Evolutionary conservation across 2,329 filamentous ascomycete species (phyloP), one percentile per base, ranked within the genome.

Genomic region (Fusarium compactum): DNA sequence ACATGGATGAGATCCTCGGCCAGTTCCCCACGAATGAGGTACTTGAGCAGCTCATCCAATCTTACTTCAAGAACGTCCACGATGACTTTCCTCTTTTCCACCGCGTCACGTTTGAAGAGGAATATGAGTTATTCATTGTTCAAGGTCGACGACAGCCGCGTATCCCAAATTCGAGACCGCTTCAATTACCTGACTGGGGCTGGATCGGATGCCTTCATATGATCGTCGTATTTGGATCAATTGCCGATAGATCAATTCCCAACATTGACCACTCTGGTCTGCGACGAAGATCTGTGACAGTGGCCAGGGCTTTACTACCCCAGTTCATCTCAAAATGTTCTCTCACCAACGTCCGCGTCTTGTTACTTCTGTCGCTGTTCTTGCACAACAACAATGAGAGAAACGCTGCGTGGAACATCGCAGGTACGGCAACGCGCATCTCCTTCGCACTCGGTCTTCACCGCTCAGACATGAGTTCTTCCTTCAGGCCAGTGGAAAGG

Each of bases 311-410:
- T 0, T 1, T 72, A 0, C 57, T 72, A 0, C 70, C 70, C 0
- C 70, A 72, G 32, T 73, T 72, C 15, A 63, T 72, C 3, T 69
- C 70, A 2, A 72, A 71, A 18, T 72, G 70, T 1, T 69, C 67
- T 2, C 59, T 72, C 4, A 57, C 50, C 0, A 72, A 72, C 8
- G 67, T 73, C 1, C 43, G 70, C 2, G 70, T 72, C 2, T 11
- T 72, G 5, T 1, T 72, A 0, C 16, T 72, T 2, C 48, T 72
- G 40, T 68, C 78, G 1, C 54, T 81, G 2, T 81, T 80, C 48
- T 61, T 81, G 3, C 80, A 81, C 46, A 81, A 81, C 38, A 79
- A 79, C 38, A 80, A 80, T 57, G 80, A 81, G 51, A 70, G 80
- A 9, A 81, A 81, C 30, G 80, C 79, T 2, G 78, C 79, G 0